Conservation (phyloP, 129 eudicot genomes). For the Saposhnikovia divaricata region DNA sequence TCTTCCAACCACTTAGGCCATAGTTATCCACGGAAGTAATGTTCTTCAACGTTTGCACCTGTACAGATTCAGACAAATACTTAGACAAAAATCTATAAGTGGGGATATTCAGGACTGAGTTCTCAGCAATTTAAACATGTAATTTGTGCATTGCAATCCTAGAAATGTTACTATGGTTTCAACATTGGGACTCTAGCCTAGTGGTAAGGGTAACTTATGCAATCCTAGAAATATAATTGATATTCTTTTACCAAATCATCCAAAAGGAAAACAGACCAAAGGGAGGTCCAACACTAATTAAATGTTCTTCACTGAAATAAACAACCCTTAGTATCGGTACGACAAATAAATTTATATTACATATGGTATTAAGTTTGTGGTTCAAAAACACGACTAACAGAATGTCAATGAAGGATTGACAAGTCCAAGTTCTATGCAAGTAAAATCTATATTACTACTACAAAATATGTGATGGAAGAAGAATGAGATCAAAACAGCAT, state of each 20-base stretch:
- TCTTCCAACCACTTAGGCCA: background rate
- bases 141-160: background rate
- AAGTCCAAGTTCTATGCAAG: background rate
- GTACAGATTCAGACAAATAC: background rate
- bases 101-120: background rate
- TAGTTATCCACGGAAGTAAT: background rate
- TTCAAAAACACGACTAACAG: no score
- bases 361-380: no score
- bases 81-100: background rate
- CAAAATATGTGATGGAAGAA: background rate
- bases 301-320: no score
- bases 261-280: background rate
- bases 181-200: background rate
- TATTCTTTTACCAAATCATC: background rate
- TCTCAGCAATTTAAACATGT: background rate
- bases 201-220: background rate
- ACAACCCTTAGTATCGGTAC: no score
- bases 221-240: no score
- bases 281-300: background rate
- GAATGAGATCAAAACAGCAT: background rate
- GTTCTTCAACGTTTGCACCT: background rate
- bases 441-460: background rate
- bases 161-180: background rate
- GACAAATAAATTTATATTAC: no score
- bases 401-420: no score